Conservation (phyloP, 768 basidiomycete species). For the Tricholoma hemisulphureum region DNA sequence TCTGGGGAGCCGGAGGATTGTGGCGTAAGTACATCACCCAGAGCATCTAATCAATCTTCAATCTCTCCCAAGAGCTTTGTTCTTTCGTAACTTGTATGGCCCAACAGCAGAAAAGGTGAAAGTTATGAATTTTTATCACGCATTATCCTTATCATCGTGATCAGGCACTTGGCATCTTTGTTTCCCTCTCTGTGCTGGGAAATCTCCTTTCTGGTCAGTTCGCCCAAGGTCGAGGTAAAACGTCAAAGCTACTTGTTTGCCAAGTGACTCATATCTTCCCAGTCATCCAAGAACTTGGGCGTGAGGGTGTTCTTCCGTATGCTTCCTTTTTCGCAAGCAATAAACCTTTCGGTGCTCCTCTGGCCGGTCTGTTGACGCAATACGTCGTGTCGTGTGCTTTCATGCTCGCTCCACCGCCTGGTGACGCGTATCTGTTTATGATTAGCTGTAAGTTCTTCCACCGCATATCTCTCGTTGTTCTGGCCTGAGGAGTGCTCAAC, state of each 20-base stretch:
- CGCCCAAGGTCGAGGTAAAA: conserved; percentile 60
- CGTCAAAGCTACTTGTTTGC: background rate
- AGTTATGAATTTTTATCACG: background rate
- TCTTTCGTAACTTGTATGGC: conserved; percentile 74
- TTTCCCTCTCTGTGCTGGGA: conserved; percentile 64
- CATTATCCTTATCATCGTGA: background rate
- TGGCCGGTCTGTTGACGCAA: conserved; percentile 60
- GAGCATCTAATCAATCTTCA: background rate
- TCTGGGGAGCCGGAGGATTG: conserved; percentile 57
- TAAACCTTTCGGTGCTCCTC: conserved; percentile 67
- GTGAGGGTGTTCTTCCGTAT: conserved; percentile 67
- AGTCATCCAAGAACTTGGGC: conserved; percentile 75
- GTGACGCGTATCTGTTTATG: conserved; percentile 74
- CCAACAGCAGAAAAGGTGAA: conserved; percentile 55
- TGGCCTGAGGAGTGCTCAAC: background rate
- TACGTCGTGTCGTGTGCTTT: conserved; percentile 58
- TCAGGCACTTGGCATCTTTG: conserved; percentile 58
- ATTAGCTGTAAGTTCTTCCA: conserved; percentile 51
- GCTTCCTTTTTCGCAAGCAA: conserved; percentile 69
- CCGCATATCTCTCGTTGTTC: background rate
- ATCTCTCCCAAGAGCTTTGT: conserved; percentile 49
- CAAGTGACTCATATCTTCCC: background rate
- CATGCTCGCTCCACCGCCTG: conserved; percentile 58
- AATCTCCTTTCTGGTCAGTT: conserved; percentile 66
- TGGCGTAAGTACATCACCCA: conserved; percentile 50